Percentiles rank a stretch among this genome's conserved stretches.
phyloP scores from a whole-genome alignment of 495 filamentous ascomycete genomes.

The Chaetomium tenue region DNA sequence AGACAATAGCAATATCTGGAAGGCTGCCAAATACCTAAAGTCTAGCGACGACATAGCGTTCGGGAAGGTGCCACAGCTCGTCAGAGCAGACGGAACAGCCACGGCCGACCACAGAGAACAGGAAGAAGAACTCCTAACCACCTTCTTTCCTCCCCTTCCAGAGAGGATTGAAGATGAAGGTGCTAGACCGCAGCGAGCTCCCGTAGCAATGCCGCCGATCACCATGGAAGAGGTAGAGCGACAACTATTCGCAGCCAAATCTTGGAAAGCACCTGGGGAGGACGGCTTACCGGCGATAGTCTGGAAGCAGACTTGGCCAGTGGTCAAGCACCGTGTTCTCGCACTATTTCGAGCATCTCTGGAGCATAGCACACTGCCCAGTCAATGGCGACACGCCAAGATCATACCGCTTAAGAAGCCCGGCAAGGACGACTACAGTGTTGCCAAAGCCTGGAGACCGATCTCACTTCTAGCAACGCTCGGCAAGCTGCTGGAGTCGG shows the following conservation, averaged over 20 bases:
- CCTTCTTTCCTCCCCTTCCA: constrained; percentile 9
- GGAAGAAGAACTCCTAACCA: constrained; percentile 1
- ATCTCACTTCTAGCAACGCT: not conserved
- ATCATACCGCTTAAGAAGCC: constrained; percentile 10
- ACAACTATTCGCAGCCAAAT: not conserved
- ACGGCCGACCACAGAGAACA: constrained; percentile 5
- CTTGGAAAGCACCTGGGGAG: constrained; percentile 1
- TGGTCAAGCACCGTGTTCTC: constrained; percentile 9
- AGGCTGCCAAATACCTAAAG: constrained; percentile 3
- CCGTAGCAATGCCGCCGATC: not conserved
- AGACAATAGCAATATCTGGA: not conserved
- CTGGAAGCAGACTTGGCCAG: constrained; percentile 5
- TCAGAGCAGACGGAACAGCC: not conserved
- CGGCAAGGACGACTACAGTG: constrained; percentile 8
- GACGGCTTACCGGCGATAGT: constrained; percentile 6
- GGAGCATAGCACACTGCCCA: constrained; percentile 8
- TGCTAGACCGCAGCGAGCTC: not conserved
- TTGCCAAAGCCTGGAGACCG: constrained; percentile 13
- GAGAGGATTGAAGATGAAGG: constrained; percentile 12
- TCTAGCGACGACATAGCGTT: constrained; percentile 1
- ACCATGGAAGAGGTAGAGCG: constrained; percentile 1
- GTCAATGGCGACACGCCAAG: constrained; percentile 1
- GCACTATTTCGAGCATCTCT: constrained; percentile 9
- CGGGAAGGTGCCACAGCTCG: not conserved
- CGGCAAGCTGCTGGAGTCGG: not conserved